Base-by-base conservation (phyloP, 352 stramenopile species). In the Phytophthora ohioensis region DNA sequence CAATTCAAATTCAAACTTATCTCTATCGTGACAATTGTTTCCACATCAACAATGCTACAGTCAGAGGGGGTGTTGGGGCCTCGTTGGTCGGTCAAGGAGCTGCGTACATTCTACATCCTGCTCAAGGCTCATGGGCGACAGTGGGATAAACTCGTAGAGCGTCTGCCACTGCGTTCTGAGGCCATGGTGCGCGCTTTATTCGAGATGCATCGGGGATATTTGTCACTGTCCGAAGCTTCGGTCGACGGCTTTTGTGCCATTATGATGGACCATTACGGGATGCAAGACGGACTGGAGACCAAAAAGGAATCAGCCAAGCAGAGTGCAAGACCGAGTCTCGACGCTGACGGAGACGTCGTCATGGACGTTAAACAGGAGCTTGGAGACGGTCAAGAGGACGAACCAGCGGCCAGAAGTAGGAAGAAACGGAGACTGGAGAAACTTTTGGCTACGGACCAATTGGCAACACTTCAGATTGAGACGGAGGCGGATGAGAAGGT, bases 211-310 rank as follows among this genome's bases (percentile, higher is more conserved):
- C 75, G 85, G 65, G 76, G 80, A 34, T 93, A 93, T 41, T 47
- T 95, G 57, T 88, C 85, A 47, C 75, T 90, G 15, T 60, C 82
- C 2, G 81, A 92, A 52, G 84, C 87, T 2, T 91, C 87, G 27
- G 81, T 76, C 53, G 85, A 93, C 31, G 87, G 81, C 38, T 89
- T 95, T 53, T 91, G 80, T 57, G 76, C 85, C 15, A 87, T 91
- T 53, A 83, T 92, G 75, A 81, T 65, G 67, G 80, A 91, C 60
- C 79, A 91, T 31, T 92, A 93, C 75, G 80, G 85, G 52, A 75
- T 41, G 46, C 68, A 82, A 11, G 69, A 85, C 10, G 77, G 80
- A 27, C 32, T 49, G 30, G 32, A 34, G 41, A 8, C 41, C 13
- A 46, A n/a, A 27, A 27, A 27, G 10, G 13, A 11, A 27, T 7